Base-by-base conservation (phyloP, 495 filamentous ascomycete genomes). In the Penicillium roqueforti region DNA sequence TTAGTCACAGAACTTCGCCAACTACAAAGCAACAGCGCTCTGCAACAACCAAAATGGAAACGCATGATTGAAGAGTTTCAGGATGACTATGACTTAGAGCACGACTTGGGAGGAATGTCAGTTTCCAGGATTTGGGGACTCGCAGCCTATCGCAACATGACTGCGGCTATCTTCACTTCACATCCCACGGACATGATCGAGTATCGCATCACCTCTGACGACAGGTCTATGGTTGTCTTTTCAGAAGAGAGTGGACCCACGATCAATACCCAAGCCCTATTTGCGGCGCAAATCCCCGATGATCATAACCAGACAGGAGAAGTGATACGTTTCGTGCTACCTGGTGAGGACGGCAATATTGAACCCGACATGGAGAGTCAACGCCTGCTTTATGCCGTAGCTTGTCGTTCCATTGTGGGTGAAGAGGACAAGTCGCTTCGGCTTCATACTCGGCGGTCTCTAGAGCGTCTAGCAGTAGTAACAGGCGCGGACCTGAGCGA, bases 141-240 rank as follows among this genome's bases (percentile, higher is more conserved):
- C 0, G 67, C 76, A n/a, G 70, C 74, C 11, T 59, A 70, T 18
- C 61, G 65, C 13, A 69, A 71, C 32, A 58, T 73, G 3, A 56
- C 72, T 32, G 77, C 74, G 1, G 66, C 66, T 2, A 73, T 73
- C 16, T 61, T 77, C 46, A 77, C 73, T 1, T 47, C 72, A 47
- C 78, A 83, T 54, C 78, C 80, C 0, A 76, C 74, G 6, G 74
- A 82, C 56, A 75, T 77, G 68, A 54, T 82, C 28, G 76, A 82
- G 47, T 83, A 83, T 56, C 66, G 65, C 1, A 69, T 71, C 0
- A 46, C 67, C 2, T 66, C 68, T 14, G 72, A 74, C 16, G 73
- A 79, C 25, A 58, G 55, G 14, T 51, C 68, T 13, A 66, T 54
- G 0, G 51, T 84, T n/a, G 40, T 71, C 1, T 78, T 76, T 45